Evolutionary conservation across 2,329 filamentous ascomycete species (phyloP).

Genomic region (Venturia aucupariae): DNA sequence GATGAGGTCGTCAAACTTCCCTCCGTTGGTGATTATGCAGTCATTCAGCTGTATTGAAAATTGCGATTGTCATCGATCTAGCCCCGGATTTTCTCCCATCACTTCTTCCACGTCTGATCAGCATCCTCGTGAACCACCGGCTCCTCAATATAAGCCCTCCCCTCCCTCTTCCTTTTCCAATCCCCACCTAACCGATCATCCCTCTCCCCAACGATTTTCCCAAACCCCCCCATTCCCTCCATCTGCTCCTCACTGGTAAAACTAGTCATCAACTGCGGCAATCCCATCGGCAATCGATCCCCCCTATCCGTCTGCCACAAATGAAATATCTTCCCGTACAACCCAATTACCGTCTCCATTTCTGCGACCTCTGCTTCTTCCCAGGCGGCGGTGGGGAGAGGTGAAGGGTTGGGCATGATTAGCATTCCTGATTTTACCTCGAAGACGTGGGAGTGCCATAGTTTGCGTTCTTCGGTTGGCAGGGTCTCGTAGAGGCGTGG

Average conservation of each 20-base stretch:
- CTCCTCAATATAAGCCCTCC: slow-evolving; percentile 43
- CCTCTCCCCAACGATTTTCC: slow-evolving; percentile 39
- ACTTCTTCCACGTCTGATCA: not conserved
- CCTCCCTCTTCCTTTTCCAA: slow-evolving; percentile 42
- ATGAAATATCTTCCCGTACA: slow-evolving; percentile 81
- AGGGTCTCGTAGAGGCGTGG: slow-evolving; percentile 59
- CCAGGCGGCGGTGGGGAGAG: slow-evolving; percentile 54
- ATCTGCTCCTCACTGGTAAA: slow-evolving; percentile 44
- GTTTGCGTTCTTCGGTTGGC: slow-evolving; percentile 54
- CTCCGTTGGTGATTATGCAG: too few species aligned
- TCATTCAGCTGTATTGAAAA: too few species aligned
- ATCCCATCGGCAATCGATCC: slow-evolving; percentile 52
- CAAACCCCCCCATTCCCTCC: slow-evolving; percentile 24
- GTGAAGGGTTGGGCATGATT: slow-evolving; percentile 57
- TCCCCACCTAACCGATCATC: slow-evolving; percentile 47
- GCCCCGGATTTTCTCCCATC: too few species aligned
- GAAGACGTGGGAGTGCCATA: slow-evolving; percentile 72
- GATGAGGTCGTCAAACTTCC: too few species aligned
- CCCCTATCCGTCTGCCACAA: slow-evolving; percentile 78
- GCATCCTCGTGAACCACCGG: slow-evolving; percentile 32
- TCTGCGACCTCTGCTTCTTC: slow-evolving; percentile 67
- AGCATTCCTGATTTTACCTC: slow-evolving; percentile 73
- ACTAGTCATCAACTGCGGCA: slow-evolving; percentile 56
- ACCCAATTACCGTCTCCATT: slow-evolving; percentile 64
- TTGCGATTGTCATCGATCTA: too few species aligned